phyloP scores from a whole-genome alignment of 768 basidiomycete genomes.

The Amanita rubescens region DNA sequence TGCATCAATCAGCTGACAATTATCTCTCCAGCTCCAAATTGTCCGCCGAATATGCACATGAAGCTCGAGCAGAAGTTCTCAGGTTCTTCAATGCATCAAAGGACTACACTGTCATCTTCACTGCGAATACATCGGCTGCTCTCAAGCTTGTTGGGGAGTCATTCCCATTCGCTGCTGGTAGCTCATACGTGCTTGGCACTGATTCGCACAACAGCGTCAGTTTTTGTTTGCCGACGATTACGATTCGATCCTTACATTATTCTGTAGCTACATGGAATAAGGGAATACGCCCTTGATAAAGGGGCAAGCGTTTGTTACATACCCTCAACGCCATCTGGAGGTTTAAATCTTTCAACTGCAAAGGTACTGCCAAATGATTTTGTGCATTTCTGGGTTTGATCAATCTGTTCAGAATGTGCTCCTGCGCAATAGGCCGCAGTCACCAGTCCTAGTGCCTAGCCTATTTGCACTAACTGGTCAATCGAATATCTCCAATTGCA shows the following conservation, averaged over 20 bases:
- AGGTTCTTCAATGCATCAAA: constrained; percentile 70
- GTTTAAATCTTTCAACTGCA: constrained; percentile 48
- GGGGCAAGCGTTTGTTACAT: constrained; percentile 61
- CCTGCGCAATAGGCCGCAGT: constrained; percentile 39
- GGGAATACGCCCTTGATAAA: constrained; percentile 54
- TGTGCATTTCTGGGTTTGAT: neutral
- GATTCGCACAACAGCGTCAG: constrained; percentile 80
- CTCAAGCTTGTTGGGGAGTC: constrained; percentile 79
- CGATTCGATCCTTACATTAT: neutral
- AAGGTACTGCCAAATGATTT: constrained; percentile 39
- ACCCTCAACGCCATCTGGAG: constrained; percentile 53
- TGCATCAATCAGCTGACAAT: constrained; percentile 9
- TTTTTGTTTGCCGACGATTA: constrained; percentile 1
- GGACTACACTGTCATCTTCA: constrained; percentile 78
- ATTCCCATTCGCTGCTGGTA: constrained; percentile 58
- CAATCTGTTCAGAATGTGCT: constrained; percentile 39
- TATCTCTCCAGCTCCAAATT: constrained; percentile 50
- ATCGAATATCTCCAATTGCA: constrained; percentile 77
- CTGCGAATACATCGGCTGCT: constrained; percentile 71
- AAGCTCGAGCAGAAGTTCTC: constrained; percentile 67
- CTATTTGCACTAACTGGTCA: constrained; percentile 74
- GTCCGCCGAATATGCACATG: constrained; percentile 56
- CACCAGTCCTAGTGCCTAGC: constrained; percentile 35
- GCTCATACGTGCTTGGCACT: constrained; percentile 57
- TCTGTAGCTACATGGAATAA: constrained; percentile 55